Conservation (phyloP, 2,329 filamentous ascomycete species). For the Aspergillus pseudonomiae region DNA sequence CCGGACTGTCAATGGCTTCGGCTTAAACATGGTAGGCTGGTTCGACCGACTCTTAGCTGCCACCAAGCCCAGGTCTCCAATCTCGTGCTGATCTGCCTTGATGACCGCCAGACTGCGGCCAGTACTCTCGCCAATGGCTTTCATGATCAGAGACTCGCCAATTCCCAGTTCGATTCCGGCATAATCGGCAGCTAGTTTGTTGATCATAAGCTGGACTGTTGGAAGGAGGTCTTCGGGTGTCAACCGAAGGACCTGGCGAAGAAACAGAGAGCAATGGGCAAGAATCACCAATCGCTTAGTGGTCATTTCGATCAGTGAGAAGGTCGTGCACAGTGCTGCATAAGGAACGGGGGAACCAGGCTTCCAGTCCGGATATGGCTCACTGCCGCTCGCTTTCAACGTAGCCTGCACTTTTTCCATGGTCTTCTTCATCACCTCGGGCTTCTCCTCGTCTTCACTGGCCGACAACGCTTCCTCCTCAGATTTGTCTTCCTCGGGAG, state of each 20-base stretch:
- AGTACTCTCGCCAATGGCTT: constrained; percentile 92
- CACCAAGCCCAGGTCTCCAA: constrained; percentile 91
- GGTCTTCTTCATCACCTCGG: constrained; percentile 72
- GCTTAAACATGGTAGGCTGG: constrained; percentile 98
- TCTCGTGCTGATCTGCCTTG: constrained; percentile 93
- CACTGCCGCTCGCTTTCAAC: constrained; percentile 68
- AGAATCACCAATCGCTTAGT: constrained; percentile 87
- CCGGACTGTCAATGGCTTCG: constrained; percentile 82
- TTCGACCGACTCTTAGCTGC: constrained; percentile 94
- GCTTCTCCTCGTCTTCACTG: constrained; percentile 64
- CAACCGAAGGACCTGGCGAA: constrained; percentile 89
- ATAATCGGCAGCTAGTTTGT: constrained; percentile 96
- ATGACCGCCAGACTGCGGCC: constrained; percentile 86
- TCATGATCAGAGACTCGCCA: constrained; percentile 97
- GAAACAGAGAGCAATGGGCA: constrained; percentile 85
- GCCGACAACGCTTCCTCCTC: constrained; percentile 45
- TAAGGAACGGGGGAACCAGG: constrained; percentile 87
- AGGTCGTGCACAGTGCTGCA: constrained; percentile 89
- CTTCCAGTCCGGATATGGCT: constrained; percentile 96
- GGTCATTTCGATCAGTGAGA: constrained; percentile 92
- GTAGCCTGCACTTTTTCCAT: constrained; percentile 80
- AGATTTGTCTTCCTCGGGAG: constrained; percentile 33
- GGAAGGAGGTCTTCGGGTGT: constrained; percentile 86
- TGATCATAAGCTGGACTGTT: constrained; percentile 93
- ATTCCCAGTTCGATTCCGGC: constrained; percentile 97